phyloP scores from a whole-genome alignment of 2,329 filamentous ascomycete genomes.

The Diaporthe batatas region DNA sequence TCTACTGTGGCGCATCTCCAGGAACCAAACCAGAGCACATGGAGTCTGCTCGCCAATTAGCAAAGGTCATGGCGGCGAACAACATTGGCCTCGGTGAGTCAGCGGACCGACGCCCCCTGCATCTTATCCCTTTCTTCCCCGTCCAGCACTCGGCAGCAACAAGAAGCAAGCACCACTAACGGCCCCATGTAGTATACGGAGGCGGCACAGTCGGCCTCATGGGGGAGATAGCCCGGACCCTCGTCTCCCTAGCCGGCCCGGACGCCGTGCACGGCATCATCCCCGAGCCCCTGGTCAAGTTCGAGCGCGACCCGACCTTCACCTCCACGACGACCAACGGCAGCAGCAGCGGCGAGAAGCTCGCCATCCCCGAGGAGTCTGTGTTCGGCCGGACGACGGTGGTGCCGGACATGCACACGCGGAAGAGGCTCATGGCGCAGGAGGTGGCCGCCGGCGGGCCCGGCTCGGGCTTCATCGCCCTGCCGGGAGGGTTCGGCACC shows the following conservation, averaged over 20 bases:
- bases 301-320: constrained; percentile 77
- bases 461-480: constrained; percentile 89
- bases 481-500: constrained; percentile 92
- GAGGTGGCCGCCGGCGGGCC: constrained; percentile 86
- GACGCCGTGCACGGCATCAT: constrained; percentile 92
- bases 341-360: constrained; percentile 55
- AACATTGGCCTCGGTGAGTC: constrained; percentile 79
- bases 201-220: constrained; percentile 95
- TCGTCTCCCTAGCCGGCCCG: constrained; percentile 86
- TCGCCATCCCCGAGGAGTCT: constrained; percentile 72
- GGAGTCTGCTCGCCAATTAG: constrained; percentile 82
- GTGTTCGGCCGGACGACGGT: constrained; percentile 88
- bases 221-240: constrained; percentile 90
- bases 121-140: constrained; percentile 11
- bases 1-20: constrained; percentile 89
- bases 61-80: constrained; percentile 77
- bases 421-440: constrained; percentile 93
- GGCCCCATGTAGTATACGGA: constrained; percentile 78
- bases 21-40: constrained; percentile 82
- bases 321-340: constrained; percentile 56
- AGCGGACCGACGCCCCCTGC: not conserved
- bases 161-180: not conserved
- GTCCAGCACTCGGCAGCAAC: not conserved
- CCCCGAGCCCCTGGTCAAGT: constrained; percentile 83
- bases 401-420: constrained; percentile 95